Conservation (phyloP, 1,139 yeast genomes). For the Pichia sp. region DNA sequence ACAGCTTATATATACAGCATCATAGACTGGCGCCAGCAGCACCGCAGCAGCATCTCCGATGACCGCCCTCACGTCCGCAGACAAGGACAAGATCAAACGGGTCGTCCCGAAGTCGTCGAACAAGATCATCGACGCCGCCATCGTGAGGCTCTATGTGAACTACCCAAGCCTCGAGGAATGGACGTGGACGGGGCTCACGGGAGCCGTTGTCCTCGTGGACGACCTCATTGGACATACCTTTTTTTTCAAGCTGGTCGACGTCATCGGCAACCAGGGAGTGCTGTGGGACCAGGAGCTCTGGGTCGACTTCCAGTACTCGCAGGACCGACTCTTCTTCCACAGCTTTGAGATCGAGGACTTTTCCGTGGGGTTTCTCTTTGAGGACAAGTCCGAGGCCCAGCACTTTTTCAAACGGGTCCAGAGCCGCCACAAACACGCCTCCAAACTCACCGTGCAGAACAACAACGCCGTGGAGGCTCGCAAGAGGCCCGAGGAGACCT, state of each 20-base stretch:
- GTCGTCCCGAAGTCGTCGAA: slow-evolving; percentile 85
- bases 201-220: slow-evolving; percentile 84
- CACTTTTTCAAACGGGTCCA: slow-evolving; percentile 76
- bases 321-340: slow-evolving; percentile 92
- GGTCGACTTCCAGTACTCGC: slow-evolving; percentile 81
- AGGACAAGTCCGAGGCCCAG: slow-evolving; percentile 83
- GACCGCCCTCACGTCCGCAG: slow-evolving; percentile 49
- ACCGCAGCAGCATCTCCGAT: background rate
- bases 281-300: slow-evolving; percentile 96
- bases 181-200: slow-evolving; percentile 84
- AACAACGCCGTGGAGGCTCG: slow-evolving; percentile 82
- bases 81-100: slow-evolving; percentile 84
- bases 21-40: no score
- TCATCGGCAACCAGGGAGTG: slow-evolving; percentile 77
- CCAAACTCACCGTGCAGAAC: slow-evolving; percentile 79
- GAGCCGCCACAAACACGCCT: slow-evolving; percentile 74
- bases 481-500: slow-evolving; percentile 38
- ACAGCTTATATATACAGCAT: background rate
- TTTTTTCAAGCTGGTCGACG: slow-evolving; percentile 83
- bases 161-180: slow-evolving; percentile 78
- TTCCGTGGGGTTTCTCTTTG: slow-evolving; percentile 81
- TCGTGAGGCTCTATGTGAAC: slow-evolving; percentile 85
- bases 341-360: slow-evolving; percentile 92
- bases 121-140: slow-evolving; percentile 85
- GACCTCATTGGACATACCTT: slow-evolving; percentile 93